Evolutionary conservation across 768 basidiomycete species (phyloP).

Genomic region (Boletus rubropictus): DNA sequence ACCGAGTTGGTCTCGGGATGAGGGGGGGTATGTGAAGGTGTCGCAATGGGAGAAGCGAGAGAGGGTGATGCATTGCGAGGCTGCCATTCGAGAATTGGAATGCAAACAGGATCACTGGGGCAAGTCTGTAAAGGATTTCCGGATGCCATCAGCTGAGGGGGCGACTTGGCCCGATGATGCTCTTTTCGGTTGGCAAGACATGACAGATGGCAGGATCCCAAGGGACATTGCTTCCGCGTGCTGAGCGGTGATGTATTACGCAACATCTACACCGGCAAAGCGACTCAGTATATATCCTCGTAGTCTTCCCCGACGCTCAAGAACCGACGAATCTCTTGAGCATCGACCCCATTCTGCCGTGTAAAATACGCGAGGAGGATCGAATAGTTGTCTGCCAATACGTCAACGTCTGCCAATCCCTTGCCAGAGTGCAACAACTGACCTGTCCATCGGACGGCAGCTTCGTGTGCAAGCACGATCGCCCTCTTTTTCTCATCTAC

Average conservation of each 20-base stretch:
- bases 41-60: constrained; percentile 4
- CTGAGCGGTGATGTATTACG: constrained; percentile 12
- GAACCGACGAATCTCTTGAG: constrained; percentile 59
- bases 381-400: constrained; percentile 58
- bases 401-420: constrained; percentile 1
- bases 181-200: constrained; percentile 20
- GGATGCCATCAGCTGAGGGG: constrained; percentile 1
- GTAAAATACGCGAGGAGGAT: constrained; percentile 61
- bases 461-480: constrained; percentile 73
- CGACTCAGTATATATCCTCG: constrained; percentile 55
- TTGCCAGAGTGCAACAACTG: constrained; percentile 21
- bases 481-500: constrained; percentile 74
- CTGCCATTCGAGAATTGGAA: constrained; percentile 20
- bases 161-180: constrained; percentile 16
- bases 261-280: background rate
- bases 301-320: constrained; percentile 68
- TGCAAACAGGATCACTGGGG: constrained; percentile 4
- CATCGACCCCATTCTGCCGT: constrained; percentile 52
- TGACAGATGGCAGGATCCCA: constrained; percentile 1
- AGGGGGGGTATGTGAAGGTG: background rate
- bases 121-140: constrained; percentile 7
- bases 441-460: constrained; percentile 88
- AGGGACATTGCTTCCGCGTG: constrained; percentile 1
- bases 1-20: too few relatives aligned
- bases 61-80: background rate